Percentiles rank a stretch among this genome's conserved stretches.
Evolutionary conservation across 805 yeast species (phyloP).

Genomic region (Cyberlindnera meyerae): DNA sequence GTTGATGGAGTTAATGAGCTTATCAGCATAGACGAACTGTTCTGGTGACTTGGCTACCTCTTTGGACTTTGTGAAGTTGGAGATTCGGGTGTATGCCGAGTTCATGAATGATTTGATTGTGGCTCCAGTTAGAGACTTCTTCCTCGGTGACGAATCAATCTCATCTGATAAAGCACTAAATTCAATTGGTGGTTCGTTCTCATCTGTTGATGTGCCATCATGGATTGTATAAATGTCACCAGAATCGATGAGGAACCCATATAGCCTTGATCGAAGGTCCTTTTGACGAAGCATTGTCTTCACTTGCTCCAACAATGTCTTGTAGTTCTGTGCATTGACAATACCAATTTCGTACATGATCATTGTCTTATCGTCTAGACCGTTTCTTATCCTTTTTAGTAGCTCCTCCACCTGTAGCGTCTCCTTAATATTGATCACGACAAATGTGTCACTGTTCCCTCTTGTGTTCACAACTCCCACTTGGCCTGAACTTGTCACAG

Average conservation of each 20-base stretch:
- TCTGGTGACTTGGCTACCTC: background rate
- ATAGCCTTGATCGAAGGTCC: background rate
- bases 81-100: background rate
- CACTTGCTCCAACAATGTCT: conserved; percentile 1
- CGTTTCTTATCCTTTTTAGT: background rate
- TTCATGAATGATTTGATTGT: no score
- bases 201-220: conserved; percentile 1
- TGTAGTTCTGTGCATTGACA: conserved; percentile 1
- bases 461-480: conserved; percentile 7
- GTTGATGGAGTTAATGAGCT: conserved; percentile 11
- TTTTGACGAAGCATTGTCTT: background rate
- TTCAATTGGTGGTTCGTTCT: conserved; percentile 1
- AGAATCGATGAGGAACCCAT: conserved; percentile 12
- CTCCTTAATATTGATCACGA: conserved; percentile 2
- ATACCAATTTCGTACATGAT: conserved; percentile 5
- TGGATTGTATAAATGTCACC: conserved; percentile 6
- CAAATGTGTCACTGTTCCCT: conserved; percentile 7
- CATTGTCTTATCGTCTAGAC: background rate
- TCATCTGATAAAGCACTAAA: background rate
- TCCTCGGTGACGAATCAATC: background rate
- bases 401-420: background rate
- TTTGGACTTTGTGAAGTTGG: background rate
- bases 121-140: no score
- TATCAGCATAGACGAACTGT: conserved; percentile 8
- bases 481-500: conserved; percentile 10